These are phyloP conservation scores for Leucoagaricus sp. DNA, from an alignment of 1,284 basidiomycete species.

Conservation along the genomic window DNA sequence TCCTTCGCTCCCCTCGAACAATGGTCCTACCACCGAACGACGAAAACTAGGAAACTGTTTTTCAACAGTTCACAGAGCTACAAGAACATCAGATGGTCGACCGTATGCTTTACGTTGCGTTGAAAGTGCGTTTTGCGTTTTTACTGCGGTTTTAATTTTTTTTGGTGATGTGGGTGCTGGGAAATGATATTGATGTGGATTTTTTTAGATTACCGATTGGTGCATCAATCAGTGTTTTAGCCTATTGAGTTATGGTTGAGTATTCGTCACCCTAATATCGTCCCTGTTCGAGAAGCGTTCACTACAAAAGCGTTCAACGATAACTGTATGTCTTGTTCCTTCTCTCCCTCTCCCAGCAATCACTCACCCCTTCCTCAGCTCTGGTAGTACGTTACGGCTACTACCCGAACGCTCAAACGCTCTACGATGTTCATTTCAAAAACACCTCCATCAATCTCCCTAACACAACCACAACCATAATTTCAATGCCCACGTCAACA, in stretches of 20 bases:
- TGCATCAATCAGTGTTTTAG: slow-evolving; percentile 80
- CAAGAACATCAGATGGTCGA: slow-evolving; percentile 76
- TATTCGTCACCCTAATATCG: slow-evolving; percentile 86
- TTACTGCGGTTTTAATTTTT: slow-evolving; percentile 1
- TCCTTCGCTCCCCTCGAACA: slow-evolving; percentile 81
- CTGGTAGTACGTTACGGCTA: slow-evolving; percentile 94
- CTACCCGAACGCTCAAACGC: slow-evolving; percentile 83
- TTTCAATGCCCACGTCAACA: background rate
- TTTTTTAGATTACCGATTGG: slow-evolving; percentile 77
- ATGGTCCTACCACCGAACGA: slow-evolving; percentile 42
- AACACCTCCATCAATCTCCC: background rate
- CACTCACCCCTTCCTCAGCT: slow-evolving; percentile 47
- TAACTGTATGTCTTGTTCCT: slow-evolving; percentile 64
- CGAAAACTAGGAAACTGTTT: slow-evolving; percentile 79
- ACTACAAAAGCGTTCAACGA: slow-evolving; percentile 94
- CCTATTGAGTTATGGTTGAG: slow-evolving; percentile 88
- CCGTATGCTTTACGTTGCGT: slow-evolving; percentile 82
- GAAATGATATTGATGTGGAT: slow-evolving; percentile 20
- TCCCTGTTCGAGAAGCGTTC: slow-evolving; percentile 90
- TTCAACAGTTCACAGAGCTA: slow-evolving; percentile 83
- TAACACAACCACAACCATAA: too few relatives aligned
- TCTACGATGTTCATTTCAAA: slow-evolving; percentile 73
- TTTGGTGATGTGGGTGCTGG: too few relatives aligned
- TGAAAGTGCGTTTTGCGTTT: slow-evolving; percentile 62
- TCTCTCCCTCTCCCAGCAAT: slow-evolving; percentile 7